Percentiles rank a stretch among this genome's conserved stretches.
phyloP scores from a whole-genome alignment of 148 eudicot genomes.

The Simmondsia chinensis region DNA sequence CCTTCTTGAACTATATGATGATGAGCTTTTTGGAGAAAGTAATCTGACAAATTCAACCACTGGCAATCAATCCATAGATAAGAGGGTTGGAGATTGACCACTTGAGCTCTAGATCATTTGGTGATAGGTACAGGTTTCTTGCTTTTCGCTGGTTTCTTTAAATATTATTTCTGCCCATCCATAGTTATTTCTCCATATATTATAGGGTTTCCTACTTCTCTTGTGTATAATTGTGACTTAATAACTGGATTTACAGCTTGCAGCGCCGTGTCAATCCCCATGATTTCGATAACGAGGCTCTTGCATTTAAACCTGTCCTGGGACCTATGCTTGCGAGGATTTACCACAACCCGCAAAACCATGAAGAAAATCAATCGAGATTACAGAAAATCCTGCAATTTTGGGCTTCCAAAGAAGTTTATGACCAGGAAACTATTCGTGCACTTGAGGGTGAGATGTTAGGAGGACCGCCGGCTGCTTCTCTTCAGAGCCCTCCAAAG shows the following conservation, averaged over 20 bases:
- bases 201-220: no score
- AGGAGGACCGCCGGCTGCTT: constrained; percentile 43
- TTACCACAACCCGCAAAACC: constrained; percentile 84
- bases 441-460: constrained; percentile 83
- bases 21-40: no score
- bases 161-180: no score
- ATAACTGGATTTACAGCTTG: constrained; percentile 54
- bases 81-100: no score
- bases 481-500: constrained; percentile 38
- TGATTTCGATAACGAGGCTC: constrained; percentile 94
- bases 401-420: constrained; percentile 97
- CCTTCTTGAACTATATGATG: no score
- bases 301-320: constrained; percentile 89
- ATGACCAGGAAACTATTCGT: constrained; percentile 73
- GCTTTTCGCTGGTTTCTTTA: no score
- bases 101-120: no score
- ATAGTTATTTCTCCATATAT: no score
- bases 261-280: constrained; percentile 73
- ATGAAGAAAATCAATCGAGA: constrained; percentile 88
- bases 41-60: no score
- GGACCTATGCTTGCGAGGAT: constrained; percentile 87
- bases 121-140: no score
- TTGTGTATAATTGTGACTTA: no score
- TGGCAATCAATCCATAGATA: no score
- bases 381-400: constrained; percentile 88